Evolutionary conservation across 257 asterid species (phyloP).

Genomic region (Fraxinus cuspidata): DNA sequence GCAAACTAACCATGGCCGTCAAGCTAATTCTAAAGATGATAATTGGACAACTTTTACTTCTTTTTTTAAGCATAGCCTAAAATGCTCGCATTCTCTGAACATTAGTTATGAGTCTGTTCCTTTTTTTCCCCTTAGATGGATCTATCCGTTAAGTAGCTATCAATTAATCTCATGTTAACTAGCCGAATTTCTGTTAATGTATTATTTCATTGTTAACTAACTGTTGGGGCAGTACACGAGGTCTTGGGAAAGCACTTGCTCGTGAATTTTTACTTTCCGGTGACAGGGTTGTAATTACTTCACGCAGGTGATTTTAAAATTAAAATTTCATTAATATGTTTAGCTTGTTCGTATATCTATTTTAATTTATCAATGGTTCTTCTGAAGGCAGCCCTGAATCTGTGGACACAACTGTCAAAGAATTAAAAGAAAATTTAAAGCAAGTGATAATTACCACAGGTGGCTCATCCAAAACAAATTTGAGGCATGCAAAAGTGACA

Average conservation of each 20-base stretch:
- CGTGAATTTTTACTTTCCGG: constrained; percentile 95
- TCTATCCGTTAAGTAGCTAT: not conserved
- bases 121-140: not conserved
- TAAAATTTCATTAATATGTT: not conserved
- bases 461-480: constrained; percentile 43
- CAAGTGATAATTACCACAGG: constrained; percentile 48
- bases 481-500: constrained; percentile 70
- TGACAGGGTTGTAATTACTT: constrained; percentile 81
- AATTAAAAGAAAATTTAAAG: constrained; percentile 75
- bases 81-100: not conserved
- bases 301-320: constrained; percentile 70
- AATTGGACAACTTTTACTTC: not conserved
- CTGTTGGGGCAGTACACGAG: constrained; percentile 78
- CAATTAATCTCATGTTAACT: not conserved
- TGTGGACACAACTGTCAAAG: constrained; percentile 67
- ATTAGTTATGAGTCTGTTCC: not conserved
- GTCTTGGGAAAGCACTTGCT: constrained; percentile 97
- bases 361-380: constrained; percentile 30
- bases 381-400: constrained; percentile 73
- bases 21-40: not conserved
- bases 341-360: not conserved
- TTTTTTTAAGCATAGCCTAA: not conserved
- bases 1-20: not conserved
- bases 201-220: constrained; percentile 20
- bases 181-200: not conserved